Evolutionary conservation across 192 early-diverging fungal genomes (phyloP), one percentile per base, ranked within the genome.

Genomic region (Chytriomyces sp.): DNA sequence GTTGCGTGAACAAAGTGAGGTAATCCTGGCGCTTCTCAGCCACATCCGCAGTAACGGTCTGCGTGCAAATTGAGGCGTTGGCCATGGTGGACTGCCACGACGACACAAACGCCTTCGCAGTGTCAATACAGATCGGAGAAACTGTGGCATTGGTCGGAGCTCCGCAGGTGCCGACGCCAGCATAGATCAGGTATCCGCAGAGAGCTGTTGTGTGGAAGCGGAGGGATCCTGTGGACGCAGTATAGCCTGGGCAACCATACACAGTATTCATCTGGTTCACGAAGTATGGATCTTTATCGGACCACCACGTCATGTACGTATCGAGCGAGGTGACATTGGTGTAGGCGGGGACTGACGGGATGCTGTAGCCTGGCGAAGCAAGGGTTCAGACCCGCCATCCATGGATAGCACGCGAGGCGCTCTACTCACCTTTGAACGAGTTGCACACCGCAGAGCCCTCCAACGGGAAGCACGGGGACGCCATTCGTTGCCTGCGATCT

Each of bases 291-390:
- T 25, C 54, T 65, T 39, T 64, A 67, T 73, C 78, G 75, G 28
- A 59, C 72, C 68, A 66, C 4, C 25, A 31, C 14, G 5, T 17
- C 37, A 80, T 63, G 61, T 80, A 77, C 2, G 44, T 34, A 33
- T 80, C 75, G 62, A 80, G 77, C 17, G 75, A 60, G 41, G 74
- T 30, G 25, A 74, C 28, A 34, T 73, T 54, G n/a, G 55, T 44
- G 72, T 72, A 68, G 26, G 52, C 66, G 44, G 44, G 44, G n/a
- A n/a, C n/a, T n/a, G n/a, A n/a, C n/a, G n/a, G n/a, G n/a, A n/a
- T n/a, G n/a, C n/a, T n/a, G n/a, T n/a, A n/a, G n/a, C n/a, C n/a
- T n/a, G n/a, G n/a, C n/a, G n/a, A n/a, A n/a, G n/a, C n/a, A n/a
- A n/a, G n/a, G n/a, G n/a, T n/a, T n/a, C n/a, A n/a, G n/a, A n/a